Evolutionary conservation across 495 filamentous ascomycete species (phyloP), one percentile per base, ranked within the genome.

Genomic region (Xylona heveae): DNA sequence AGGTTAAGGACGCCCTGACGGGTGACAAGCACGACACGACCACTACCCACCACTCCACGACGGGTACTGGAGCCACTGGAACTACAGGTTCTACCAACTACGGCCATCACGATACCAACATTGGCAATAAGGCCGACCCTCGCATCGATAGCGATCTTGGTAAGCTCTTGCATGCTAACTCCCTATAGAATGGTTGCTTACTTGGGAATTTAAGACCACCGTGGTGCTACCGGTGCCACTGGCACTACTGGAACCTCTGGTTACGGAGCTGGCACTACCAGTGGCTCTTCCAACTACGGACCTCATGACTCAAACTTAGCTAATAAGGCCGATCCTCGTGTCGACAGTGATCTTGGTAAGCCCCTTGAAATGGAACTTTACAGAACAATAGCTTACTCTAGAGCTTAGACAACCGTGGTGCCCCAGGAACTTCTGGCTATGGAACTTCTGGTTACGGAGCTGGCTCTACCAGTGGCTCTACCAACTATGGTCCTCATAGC

Each of bases 1-100:
- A 80, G 44, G 60, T 78, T 52, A 81, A 79, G 55, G 67, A 79
- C 22, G 70, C 62, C 44, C 39, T 82, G 35, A 54, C 62, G 33
- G 42, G 52, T 49, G 25, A 35, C 33, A 46, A 42, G 28, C 44
- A 38, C 16, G 30, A 31, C 6, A 38, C 42, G 27, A 34, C 37
- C 8, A 38, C 42, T 14, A 43, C n/a, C 44, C 13, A 45, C 55
- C 19, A 54, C 57, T 40, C 54, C 57, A 24, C 35, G 18, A 29
- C 42, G 39, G 19, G 28, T 8, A 37, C 46, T 28, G 31, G 24
- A 13, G 17, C 19, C 30, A 16, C 9, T 38, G 9, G 15, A 9
- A 33, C 30, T 24, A 37, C 30, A 14, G 31, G 38, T 9, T 39
- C 42, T 15, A 40, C 33, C 13, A 50, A 52, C 15, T 48, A 54